phyloP scores from a whole-genome alignment of 345 rosid genomes.

The Passiflora organensis region DNA sequence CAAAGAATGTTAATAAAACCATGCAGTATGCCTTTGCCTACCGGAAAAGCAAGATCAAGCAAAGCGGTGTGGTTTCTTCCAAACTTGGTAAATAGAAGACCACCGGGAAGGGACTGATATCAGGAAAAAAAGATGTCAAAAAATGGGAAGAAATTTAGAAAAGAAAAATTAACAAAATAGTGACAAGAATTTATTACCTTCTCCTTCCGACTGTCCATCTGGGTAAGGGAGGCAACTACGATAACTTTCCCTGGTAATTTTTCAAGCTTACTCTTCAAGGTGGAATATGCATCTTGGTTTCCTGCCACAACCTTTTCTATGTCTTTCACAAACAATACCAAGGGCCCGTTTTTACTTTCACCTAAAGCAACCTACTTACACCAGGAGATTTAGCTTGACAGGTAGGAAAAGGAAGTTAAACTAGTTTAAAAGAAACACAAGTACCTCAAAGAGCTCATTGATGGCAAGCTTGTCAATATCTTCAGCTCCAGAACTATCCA shows the following conservation, averaged over 20 bases:
- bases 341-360: slow-evolving; percentile 66
- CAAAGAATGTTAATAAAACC: background rate
- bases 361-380: slow-evolving; percentile 59
- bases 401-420: no score
- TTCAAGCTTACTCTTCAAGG: slow-evolving; percentile 72
- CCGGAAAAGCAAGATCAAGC: slow-evolving; percentile 91
- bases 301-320: slow-evolving; percentile 78
- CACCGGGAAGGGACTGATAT: slow-evolving; percentile 86
- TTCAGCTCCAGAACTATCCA: slow-evolving; percentile 74
- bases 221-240: slow-evolving; percentile 86
- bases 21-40: slow-evolving; percentile 30
- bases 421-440: slow-evolving; percentile 14
- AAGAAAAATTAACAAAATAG: background rate
- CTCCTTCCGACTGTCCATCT: slow-evolving; percentile 88
- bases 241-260: slow-evolving; percentile 68
- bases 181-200: no score
- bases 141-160: background rate
- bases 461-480: slow-evolving; percentile 78
- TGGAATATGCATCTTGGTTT: slow-evolving; percentile 58
- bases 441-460: slow-evolving; percentile 85
- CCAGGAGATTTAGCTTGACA: slow-evolving; percentile 11
- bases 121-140: background rate
- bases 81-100: slow-evolving; percentile 88
- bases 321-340: slow-evolving; percentile 83
- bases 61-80: slow-evolving; percentile 90